phyloP scores from a whole-genome alignment of 108 stramenopile genomes.

The Cylindrotheca fusiformis region DNA sequence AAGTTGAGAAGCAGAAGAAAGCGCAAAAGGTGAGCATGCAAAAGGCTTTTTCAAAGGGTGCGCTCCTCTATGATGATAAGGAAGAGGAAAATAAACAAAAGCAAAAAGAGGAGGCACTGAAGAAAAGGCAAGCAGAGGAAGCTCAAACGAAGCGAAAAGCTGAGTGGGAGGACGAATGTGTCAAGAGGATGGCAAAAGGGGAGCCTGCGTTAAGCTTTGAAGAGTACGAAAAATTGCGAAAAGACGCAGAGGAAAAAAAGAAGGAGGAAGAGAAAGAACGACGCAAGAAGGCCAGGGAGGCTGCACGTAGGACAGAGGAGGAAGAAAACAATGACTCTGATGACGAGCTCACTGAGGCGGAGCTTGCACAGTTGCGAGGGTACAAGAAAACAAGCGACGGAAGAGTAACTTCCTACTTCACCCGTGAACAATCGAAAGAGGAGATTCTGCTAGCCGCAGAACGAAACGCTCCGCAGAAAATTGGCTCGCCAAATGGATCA shows the following conservation, averaged over 20 bases:
- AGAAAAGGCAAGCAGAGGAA: slow-evolving; percentile 56
- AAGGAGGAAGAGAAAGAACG: slow-evolving; percentile 53
- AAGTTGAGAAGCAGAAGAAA: slow-evolving; percentile 39
- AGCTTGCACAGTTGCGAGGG: slow-evolving; percentile 68
- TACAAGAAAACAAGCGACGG: slow-evolving; percentile 97
- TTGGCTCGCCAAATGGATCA: slow-evolving; percentile 9
- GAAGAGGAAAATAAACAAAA: slow-evolving; percentile 65
- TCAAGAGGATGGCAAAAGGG: slow-evolving; percentile 56
- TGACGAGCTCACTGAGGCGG: slow-evolving; percentile 73
- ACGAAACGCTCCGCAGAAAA: slow-evolving; percentile 42
- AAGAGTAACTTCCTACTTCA: slow-evolving; percentile 92
- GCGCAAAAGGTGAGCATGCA: slow-evolving; percentile 56
- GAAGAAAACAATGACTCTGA: slow-evolving; percentile 40
- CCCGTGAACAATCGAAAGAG: slow-evolving; percentile 85
- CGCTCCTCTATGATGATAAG: slow-evolving; percentile 72
- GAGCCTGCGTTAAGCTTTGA: slow-evolving; percentile 69
- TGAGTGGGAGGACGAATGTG: slow-evolving; percentile 88
- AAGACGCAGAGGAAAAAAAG: slow-evolving; percentile 49
- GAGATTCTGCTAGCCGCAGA: slow-evolving; percentile 87
- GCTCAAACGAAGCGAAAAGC: slow-evolving; percentile 56
- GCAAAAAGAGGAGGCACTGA: slow-evolving; percentile 37
- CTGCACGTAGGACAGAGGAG: slow-evolving; percentile 18
- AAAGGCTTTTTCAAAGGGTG: slow-evolving; percentile 60
- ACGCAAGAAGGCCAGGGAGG: slow-evolving; percentile 31
- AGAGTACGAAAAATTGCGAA: slow-evolving; percentile 73